Evolutionary conservation across 345 rosid species (phyloP).

Genomic region (Zanthoxylum bungeanum): DNA sequence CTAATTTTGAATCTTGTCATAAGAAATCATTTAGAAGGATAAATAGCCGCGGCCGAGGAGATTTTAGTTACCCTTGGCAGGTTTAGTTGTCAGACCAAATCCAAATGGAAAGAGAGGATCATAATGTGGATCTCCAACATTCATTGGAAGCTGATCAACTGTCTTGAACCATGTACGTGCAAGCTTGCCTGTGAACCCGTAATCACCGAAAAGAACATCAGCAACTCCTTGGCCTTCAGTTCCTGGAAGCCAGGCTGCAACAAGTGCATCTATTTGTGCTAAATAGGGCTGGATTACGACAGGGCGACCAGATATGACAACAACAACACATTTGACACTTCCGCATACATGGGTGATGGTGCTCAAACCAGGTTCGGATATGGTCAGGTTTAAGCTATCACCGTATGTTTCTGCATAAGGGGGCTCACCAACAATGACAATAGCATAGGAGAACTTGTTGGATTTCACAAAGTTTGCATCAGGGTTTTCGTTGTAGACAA

Average conservation of each 20-base stretch:
- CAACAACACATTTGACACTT: constrained; percentile 49
- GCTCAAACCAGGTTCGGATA: constrained; percentile 46
- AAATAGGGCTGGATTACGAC: constrained; percentile 55
- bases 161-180: constrained; percentile 70
- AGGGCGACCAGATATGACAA: constrained; percentile 58
- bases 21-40: background rate
- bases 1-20: background rate
- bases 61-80: constrained; percentile 20
- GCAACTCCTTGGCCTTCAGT: constrained; percentile 71
- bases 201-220: constrained; percentile 57
- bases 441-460: constrained; percentile 53
- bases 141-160: constrained; percentile 70
- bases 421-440: constrained; percentile 56
- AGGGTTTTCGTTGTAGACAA: constrained; percentile 52
- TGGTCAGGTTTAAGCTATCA: constrained; percentile 53
- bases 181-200: constrained; percentile 65
- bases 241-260: constrained; percentile 84
- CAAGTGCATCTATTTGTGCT: constrained; percentile 45
- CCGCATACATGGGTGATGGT: constrained; percentile 48
- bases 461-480: constrained; percentile 46
- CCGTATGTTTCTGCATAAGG: constrained; percentile 55
- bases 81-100: constrained; percentile 48
- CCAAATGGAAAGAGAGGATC: constrained; percentile 66
- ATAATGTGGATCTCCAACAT: constrained; percentile 54
- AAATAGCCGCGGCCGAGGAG: background rate